These are phyloP conservation scores for Xylaria sp. DNA, from an alignment of 2,329 filamentous ascomycete species.

Conservation along the genomic window DNA sequence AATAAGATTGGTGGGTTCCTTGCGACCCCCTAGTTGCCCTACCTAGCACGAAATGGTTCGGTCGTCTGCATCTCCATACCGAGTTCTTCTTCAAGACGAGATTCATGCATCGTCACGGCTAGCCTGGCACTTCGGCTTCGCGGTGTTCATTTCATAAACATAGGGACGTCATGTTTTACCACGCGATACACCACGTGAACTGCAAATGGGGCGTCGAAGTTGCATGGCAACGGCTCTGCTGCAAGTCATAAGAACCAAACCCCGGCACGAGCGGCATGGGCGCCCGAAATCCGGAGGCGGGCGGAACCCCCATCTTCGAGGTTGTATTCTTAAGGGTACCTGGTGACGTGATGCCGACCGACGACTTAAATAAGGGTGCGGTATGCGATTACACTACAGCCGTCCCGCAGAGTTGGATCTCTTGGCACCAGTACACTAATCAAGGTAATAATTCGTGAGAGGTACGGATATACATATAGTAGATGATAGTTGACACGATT, in stretches of 20 bases:
- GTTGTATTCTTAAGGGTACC: background rate
- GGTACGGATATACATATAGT: too few species aligned
- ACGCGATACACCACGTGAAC: conserved; percentile 23
- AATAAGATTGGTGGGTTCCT: background rate
- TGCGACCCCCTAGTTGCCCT: conserved; percentile 4
- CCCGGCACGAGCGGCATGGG: conserved; percentile 25
- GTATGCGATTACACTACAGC: conserved; percentile 13
- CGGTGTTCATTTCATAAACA: background rate
- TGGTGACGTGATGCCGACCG: conserved; percentile 26
- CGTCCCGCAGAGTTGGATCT: conserved; percentile 32
- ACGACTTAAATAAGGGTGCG: background rate
- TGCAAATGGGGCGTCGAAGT: background rate
- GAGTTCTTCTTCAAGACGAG: conserved; percentile 8
- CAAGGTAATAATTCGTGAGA: background rate
- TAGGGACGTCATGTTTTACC: background rate
- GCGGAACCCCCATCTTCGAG: background rate
- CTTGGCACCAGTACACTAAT: conserved; percentile 27
- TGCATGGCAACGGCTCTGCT: conserved; percentile 23
- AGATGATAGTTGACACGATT: background rate
- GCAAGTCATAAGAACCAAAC: conserved; percentile 33
- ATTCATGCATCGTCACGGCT: conserved; percentile 6
- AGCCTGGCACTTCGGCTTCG: background rate
- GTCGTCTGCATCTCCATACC: conserved; percentile 9
- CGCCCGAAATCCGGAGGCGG: conserved; percentile 16
- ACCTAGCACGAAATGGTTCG: background rate